These are phyloP conservation scores for Tolypocladium ovalisporum DNA, from an alignment of 2,329 filamentous ascomycete species.

Conservation along the genomic window DNA sequence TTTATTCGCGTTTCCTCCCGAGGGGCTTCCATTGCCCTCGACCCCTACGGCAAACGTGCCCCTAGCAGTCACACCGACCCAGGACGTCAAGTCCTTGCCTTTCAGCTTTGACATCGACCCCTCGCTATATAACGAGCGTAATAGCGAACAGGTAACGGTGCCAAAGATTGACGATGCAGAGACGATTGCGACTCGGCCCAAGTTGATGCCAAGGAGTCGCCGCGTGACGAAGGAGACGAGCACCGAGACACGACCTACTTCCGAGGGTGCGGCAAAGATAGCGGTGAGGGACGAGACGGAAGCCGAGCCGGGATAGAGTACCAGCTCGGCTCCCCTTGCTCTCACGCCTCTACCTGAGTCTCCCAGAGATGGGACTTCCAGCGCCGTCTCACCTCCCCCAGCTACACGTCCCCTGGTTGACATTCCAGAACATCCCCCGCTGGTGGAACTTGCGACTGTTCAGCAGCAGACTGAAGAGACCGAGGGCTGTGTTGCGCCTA, in stretches of 20 bases:
- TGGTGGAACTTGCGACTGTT: not conserved
- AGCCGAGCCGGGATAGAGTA: not conserved
- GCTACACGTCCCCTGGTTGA: not conserved
- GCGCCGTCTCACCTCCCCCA: not conserved
- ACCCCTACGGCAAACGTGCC: not conserved
- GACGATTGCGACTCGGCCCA: conserved; percentile 1
- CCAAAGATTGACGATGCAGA: conserved; percentile 1
- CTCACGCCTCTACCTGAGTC: not conserved
- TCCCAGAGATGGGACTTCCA: not conserved
- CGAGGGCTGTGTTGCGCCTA: not conserved
- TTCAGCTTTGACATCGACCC: not conserved
- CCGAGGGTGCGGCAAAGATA: not conserved
- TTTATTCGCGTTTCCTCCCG: not conserved
- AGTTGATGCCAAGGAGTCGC: not conserved
- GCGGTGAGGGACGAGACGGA: not conserved
- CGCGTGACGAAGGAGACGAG: not conserved
- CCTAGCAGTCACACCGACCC: not conserved
- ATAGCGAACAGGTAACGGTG: not conserved
- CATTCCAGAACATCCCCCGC: not conserved
- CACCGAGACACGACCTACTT: not conserved
- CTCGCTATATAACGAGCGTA: not conserved
- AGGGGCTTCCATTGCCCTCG: not conserved
- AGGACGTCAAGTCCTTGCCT: not conserved
- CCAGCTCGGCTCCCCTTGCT: not conserved
- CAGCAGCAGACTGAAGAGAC: not conserved